Conservation (phyloP, 306 rosid species). For the Quillaja saponaria region DNA sequence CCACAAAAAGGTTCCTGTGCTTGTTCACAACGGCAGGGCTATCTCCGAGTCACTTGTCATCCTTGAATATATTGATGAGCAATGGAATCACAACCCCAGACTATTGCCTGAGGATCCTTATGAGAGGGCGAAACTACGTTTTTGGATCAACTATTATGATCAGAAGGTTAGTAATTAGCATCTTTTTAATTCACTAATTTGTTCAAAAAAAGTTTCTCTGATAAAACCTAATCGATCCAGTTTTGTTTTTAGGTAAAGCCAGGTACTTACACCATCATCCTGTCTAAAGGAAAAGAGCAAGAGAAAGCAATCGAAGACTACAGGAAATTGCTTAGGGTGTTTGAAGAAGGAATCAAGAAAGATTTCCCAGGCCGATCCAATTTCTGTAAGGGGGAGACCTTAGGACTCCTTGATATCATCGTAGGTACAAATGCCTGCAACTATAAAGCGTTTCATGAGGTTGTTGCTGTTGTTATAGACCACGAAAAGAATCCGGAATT, state of each 20-base stretch:
- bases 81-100: conserved; percentile 37
- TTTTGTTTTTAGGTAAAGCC: conserved; percentile 21
- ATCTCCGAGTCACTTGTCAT: conserved; percentile 42
- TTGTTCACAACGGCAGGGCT: conserved; percentile 40
- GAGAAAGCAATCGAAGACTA: conserved; percentile 30
- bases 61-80: conserved; percentile 47
- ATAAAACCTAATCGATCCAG: background rate
- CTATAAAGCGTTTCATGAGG: conserved; percentile 40
- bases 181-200: too few species aligned
- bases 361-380: conserved; percentile 29
- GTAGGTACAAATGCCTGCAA: conserved; percentile 35
- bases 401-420: conserved; percentile 43
- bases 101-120: conserved; percentile 43
- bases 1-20: conserved; percentile 41
- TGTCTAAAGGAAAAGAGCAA: conserved; percentile 33
- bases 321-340: conserved; percentile 22
- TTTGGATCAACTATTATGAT: conserved; percentile 41
- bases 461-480: background rate
- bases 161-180: conserved; percentile 20
- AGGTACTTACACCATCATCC: background rate
- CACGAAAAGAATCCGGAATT: conserved; percentile 25
- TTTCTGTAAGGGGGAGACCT: conserved; percentile 13
- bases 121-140: conserved; percentile 39
- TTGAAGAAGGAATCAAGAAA: conserved; percentile 44
- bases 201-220: too few species aligned